Conservation (phyloP, 2,329 filamentous ascomycete species). For the Endoconidiophora polonica region DNA sequence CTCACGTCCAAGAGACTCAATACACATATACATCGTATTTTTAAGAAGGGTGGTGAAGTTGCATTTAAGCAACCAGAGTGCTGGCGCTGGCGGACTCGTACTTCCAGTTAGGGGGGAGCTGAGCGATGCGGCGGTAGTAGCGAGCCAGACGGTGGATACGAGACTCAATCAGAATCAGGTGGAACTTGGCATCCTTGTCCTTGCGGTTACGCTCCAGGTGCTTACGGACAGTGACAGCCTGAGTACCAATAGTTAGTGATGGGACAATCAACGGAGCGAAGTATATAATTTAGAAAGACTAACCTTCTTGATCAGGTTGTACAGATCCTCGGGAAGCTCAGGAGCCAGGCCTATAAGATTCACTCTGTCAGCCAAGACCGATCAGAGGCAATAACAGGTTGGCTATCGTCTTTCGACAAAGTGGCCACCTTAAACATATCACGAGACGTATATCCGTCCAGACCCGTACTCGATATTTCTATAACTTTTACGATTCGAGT, state of each 20-base stretch:
- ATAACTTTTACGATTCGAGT: slow-evolving; percentile 10
- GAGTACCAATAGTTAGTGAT: slow-evolving; percentile 16
- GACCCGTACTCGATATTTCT: slow-evolving; percentile 9
- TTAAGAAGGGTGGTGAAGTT: slow-evolving; percentile 3
- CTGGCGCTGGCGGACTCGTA: slow-evolving; percentile 96
- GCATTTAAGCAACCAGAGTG: slow-evolving; percentile 73
- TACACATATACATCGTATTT: slow-evolving; percentile 11
- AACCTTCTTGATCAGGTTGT: slow-evolving; percentile 99
- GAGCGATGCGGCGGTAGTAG: slow-evolving; percentile 95
- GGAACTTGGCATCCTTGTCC: slow-evolving; percentile 99
- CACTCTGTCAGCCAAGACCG: slow-evolving; percentile 90
- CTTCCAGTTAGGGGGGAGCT: slow-evolving; percentile 85
- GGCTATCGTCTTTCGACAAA: slow-evolving; percentile 10
- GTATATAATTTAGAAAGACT: slow-evolving; percentile 10
- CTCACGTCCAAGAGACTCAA: slow-evolving; percentile 9
- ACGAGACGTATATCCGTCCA: slow-evolving; percentile 7
- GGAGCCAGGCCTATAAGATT: slow-evolving; percentile 86
- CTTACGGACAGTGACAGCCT: slow-evolving; percentile 98
- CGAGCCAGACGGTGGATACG: slow-evolving; percentile 98
- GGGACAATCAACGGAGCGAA: not conserved
- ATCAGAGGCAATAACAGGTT: slow-evolving; percentile 52
- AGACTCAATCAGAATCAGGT: slow-evolving; percentile 99
- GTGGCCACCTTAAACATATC: slow-evolving; percentile 12
- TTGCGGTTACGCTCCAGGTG: slow-evolving; percentile 99
- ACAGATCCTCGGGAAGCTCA: slow-evolving; percentile 97